Evolutionary conservation across 2,329 filamentous ascomycete species (phyloP).

Genomic region (Calcarisporium arbuscula): DNA sequence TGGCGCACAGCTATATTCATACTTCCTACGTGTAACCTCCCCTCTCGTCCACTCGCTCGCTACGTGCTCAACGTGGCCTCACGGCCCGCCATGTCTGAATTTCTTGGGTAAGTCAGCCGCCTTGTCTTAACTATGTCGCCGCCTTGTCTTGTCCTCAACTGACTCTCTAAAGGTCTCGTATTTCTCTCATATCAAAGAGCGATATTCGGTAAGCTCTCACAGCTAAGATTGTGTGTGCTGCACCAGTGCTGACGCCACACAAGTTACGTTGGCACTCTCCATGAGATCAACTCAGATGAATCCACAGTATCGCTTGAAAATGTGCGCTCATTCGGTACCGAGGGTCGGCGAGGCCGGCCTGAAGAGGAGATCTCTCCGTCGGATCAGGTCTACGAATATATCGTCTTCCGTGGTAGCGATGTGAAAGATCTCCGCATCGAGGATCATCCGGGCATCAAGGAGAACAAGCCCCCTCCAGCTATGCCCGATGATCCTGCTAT

Average conservation of each 20-base stretch:
- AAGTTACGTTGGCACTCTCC: conserved; percentile 91
- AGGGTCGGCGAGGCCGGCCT: conserved; percentile 74
- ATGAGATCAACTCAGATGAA: conserved; percentile 96
- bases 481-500: conserved; percentile 95
- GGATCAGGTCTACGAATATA: conserved; percentile 93
- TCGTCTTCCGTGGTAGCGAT: conserved; percentile 96
- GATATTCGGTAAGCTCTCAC: conserved; percentile 76
- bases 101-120: conserved; percentile 45
- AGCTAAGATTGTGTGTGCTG: too few species aligned
- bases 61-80: conserved; percentile 36
- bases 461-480: conserved; percentile 66
- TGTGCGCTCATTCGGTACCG: conserved; percentile 89
- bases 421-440: conserved; percentile 97
- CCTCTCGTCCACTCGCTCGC: conserved; percentile 21
- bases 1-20: too few species aligned
- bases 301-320: conserved; percentile 96
- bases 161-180: conserved; percentile 61
- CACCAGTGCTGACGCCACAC: conserved; percentile 25
- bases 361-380: conserved; percentile 79
- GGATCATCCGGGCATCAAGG: conserved; percentile 67
- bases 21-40: conserved; percentile 14
- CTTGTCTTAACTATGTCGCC: conserved; percentile 20
- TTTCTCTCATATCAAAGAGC: conserved; percentile 95
- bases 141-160: background rate
- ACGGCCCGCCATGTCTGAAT: conserved; percentile 48